Base-by-base conservation (phyloP, 805 yeast species). In the Sugiyamaella americana region DNA sequence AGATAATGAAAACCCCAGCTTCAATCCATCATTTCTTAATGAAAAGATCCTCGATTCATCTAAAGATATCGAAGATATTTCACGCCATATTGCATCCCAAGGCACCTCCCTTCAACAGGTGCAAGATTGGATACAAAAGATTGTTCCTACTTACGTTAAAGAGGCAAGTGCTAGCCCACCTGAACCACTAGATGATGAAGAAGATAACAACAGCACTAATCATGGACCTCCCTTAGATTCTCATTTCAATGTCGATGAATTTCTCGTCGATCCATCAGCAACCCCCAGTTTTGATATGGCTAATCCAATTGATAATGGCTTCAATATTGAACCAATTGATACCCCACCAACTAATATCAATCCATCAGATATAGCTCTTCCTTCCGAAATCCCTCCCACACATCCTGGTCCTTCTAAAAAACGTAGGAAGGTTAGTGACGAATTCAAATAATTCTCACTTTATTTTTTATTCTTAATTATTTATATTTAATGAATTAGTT, bases 91-190 rank as follows among this genome's bases (percentile, higher is more conserved):
- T 16, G 62, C 56, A 6, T 38, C 54, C 26, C 65, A 61, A 37
- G 63, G 59, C 21, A 45, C 52, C 35, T 51, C 59, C 1, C 54
- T 62, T 13, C 59, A 59, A 43, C 59, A 58, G 40, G 60, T 62
- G 4, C 63, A 62, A 48, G 63, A 62, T 34, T 60, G 63, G 63
- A 51, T 62, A 24, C 41, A 51, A 11, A 43, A 45, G 39, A 46
- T 52, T 11, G 41, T 35, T 6, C 56, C 56, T 8, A 44, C 44
- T 13, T 49, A 45, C 26, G 26, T 26, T 20, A 36, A 30, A 13
- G 30, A 43, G 13, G 26, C n/a, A 11, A 13, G 37, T 35, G 20
- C 37, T 19, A 5, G 24, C 41, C 10, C 17, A 24, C n/a, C 11
- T 11, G 5, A 21, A 11, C 26, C 11, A 38, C 13, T 5, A 8